phyloP scores from a whole-genome alignment of 495 filamentous ascomycete genomes.

The Cairneyella variabilis region DNA sequence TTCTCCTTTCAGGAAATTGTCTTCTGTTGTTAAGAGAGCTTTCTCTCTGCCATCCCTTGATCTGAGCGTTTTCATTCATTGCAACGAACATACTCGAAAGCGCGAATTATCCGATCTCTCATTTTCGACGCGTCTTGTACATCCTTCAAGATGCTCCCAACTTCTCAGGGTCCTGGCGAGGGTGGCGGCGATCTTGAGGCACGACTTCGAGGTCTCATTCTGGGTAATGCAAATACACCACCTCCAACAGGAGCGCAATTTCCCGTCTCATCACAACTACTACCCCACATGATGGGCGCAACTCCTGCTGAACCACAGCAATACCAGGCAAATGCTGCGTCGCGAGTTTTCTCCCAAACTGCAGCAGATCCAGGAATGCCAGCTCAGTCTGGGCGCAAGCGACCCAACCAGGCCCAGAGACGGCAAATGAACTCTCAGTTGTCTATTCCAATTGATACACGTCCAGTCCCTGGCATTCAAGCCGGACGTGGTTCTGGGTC shows the following conservation, averaged over 20 bases:
- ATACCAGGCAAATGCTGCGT: neutral
- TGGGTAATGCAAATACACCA: conserved; percentile 28
- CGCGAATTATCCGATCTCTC: too few relatives aligned
- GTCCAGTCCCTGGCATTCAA: conserved; percentile 21
- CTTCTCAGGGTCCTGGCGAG: neutral
- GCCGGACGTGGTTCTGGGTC: conserved; percentile 6
- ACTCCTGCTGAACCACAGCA: conserved; percentile 9
- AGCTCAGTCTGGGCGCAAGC: conserved; percentile 28
- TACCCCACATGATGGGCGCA: conserved; percentile 13
- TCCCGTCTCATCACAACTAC: neutral
- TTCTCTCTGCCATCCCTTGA: too few relatives aligned
- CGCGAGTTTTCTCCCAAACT: neutral
- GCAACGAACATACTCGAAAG: too few relatives aligned
- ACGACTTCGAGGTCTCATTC: conserved; percentile 39
- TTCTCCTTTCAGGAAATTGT: too few relatives aligned
- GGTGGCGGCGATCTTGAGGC: conserved; percentile 31
- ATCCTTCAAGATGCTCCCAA: conserved; percentile 11
- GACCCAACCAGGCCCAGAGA: conserved; percentile 51
- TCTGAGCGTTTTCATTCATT: too few relatives aligned
- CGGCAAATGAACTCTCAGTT: conserved; percentile 50
- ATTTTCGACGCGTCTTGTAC: neutral
- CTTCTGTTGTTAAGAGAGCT: too few relatives aligned
- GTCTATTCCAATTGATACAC: conserved; percentile 45
- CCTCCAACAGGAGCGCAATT: neutral
- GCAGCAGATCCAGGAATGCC: neutral